phyloP scores from a whole-genome alignment of 371 early-diverging fungal genomes.

The Saksenaea vasiformis region DNA sequence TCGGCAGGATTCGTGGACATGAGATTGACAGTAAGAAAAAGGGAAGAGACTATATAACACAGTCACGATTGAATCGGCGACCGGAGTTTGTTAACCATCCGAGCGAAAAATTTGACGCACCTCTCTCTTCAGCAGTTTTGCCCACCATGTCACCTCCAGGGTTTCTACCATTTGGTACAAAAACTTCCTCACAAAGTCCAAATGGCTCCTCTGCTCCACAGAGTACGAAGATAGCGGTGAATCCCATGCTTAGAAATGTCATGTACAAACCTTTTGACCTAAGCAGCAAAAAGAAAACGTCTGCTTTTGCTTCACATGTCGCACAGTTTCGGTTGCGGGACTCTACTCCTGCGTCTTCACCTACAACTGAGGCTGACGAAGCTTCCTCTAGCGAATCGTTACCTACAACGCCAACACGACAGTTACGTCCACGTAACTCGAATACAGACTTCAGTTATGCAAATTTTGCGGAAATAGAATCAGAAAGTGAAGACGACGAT shows the following conservation, averaged over 20 bases:
- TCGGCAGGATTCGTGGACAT: too few species aligned
- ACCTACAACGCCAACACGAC: background rate
- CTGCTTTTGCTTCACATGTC: background rate
- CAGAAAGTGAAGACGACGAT: background rate
- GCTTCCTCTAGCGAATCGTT: background rate
- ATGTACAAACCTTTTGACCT: background rate
- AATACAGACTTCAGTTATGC: conserved; percentile 2
- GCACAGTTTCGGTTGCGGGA: background rate
- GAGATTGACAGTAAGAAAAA: too few species aligned
- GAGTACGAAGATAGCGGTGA: background rate
- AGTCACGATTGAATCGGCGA: too few species aligned
- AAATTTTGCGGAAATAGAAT: background rate
- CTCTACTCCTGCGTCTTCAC: background rate
- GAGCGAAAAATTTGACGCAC: background rate
- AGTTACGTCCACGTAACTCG: background rate
- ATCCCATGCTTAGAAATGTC: background rate
- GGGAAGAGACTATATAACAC: too few species aligned
- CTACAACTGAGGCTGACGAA: background rate
- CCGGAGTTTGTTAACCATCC: too few species aligned
- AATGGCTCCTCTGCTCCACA: background rate
- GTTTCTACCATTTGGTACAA: background rate
- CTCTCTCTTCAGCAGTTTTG: background rate
- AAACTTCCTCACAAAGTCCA: background rate
- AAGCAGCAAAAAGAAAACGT: background rate
- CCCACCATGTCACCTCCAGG: conserved; percentile 1